These are phyloP conservation scores for Penicillium desertorum DNA, from an alignment of 495 filamentous ascomycete species.

Conservation along the genomic window DNA sequence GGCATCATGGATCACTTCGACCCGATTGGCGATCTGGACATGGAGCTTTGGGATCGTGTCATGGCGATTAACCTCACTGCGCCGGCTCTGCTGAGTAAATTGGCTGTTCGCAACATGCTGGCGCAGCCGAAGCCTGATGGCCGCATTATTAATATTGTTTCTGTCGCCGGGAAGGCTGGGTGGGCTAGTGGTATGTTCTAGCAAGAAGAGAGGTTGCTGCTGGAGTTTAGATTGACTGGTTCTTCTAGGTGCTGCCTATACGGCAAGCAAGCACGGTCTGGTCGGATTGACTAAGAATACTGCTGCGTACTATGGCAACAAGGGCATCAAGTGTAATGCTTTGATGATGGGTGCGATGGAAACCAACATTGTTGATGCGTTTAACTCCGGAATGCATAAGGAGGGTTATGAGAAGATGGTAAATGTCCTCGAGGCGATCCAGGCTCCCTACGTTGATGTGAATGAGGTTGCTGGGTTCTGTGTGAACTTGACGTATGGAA, in stretches of 20 bases:
- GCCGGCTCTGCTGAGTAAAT: constrained; percentile 52
- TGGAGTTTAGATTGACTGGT: constrained; percentile 17
- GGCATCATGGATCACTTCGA: constrained; percentile 59
- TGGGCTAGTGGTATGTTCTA: constrained; percentile 33
- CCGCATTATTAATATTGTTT: constrained; percentile 43
- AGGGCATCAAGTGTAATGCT: constrained; percentile 58
- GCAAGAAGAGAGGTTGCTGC: neutral
- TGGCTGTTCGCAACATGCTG: constrained; percentile 51
- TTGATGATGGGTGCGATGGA: constrained; percentile 57
- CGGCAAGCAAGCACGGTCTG: constrained; percentile 39
- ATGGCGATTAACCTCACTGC: constrained; percentile 61
- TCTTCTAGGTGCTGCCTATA: constrained; percentile 53
- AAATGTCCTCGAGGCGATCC: constrained; percentile 28
- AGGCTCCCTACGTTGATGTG: constrained; percentile 32
- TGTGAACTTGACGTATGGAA: constrained; percentile 29
- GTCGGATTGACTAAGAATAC: constrained; percentile 64
- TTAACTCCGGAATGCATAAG: constrained; percentile 43
- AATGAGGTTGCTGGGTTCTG: constrained; percentile 41
- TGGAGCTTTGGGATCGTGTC: constrained; percentile 55
- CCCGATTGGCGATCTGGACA: constrained; percentile 51
- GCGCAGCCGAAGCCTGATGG: constrained; percentile 29
- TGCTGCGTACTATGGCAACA: constrained; percentile 55
- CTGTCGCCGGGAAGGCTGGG: constrained; percentile 35
- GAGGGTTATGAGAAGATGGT: constrained; percentile 42
- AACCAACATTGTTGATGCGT: constrained; percentile 55